A percentile compares a stretch with the other conserved stretches of the same genome.
Conservation (phyloP, 2,329 filamentous ascomycete species). For the Aureobasidium pullulans region DNA sequence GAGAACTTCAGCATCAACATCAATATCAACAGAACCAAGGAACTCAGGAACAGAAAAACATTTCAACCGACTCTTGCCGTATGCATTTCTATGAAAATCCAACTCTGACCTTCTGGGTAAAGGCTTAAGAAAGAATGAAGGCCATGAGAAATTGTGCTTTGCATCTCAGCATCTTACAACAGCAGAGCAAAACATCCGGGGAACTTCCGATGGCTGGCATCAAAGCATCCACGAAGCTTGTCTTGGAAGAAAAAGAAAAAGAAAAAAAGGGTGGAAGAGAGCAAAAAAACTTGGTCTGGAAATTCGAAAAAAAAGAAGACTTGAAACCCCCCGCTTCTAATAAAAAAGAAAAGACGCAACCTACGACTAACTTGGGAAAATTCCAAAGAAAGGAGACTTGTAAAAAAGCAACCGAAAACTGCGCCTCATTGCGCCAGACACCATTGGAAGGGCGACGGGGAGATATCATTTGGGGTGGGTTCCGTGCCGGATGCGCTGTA, state of each 20-base stretch:
- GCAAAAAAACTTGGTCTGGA: not conserved
- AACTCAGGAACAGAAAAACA: not conserved
- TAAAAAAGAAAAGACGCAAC: conserved; percentile 9
- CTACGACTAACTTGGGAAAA: conserved; percentile 7
- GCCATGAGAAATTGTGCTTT: not conserved
- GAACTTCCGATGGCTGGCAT: not conserved
- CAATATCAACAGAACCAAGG: not conserved
- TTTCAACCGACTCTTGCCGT: conserved; percentile 8
- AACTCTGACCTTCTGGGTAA: not conserved
- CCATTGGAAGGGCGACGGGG: conserved; percentile 1
- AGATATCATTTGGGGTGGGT: conserved; percentile 7
- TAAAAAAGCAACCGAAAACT: conserved; percentile 11
- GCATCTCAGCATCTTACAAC: not conserved
- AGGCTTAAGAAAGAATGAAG: not conserved
- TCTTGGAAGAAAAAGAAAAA: not conserved
- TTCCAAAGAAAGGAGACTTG: not conserved
- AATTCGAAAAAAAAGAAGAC: not conserved
- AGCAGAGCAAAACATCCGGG: not conserved
- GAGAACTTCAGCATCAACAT: not conserved
- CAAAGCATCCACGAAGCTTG: not conserved
- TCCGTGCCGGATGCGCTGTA: conserved; percentile 14
- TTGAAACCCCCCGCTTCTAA: conserved; percentile 8
- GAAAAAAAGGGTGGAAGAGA: not conserved
- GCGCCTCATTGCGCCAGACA: conserved; percentile 15
- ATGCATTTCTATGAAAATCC: conserved; percentile 3